Base-by-base conservation (phyloP, 495 filamentous ascomycete genomes). In the Xylaria scruposa region DNA sequence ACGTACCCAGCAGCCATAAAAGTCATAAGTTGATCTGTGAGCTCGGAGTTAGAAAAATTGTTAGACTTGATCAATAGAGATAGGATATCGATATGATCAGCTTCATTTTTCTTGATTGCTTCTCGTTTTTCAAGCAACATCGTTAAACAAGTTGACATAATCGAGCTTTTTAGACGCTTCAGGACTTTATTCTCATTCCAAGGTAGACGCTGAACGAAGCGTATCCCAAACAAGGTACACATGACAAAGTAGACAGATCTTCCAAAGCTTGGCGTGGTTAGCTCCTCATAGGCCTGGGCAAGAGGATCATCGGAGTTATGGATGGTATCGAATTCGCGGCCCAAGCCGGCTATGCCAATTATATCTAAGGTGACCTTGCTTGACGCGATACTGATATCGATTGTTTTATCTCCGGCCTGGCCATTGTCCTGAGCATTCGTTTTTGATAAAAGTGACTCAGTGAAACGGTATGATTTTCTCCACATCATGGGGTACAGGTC, bases 11-110 rank as follows among this genome's bases (percentile, higher is more conserved):
- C 93, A 4, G 89, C 90, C 4, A 94, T 86, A 81, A 94, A 94
- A 5, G 92, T 95, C 91, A 95, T 93, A 75, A 93, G 85, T 75
- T 95, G 93, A 75, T 95, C 90, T 46, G 91, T 83, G 15, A 95
- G 86, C 46, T 90, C 88, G 24, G 91, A 90, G 49, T 93, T 90
- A 42, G 84, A 86, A 76, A 94, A 94, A 8, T 87, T 86, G 51
- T 88, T 90, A 47, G 87, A 89, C 58, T 89, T 83, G 33, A 95
- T 81, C 26, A 93, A 92, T 0, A 92, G 87, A 26, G 89, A 91
- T 71, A 94, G 81, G 65, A 95, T 93, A 72, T 95, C 93, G 24
- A 89, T 74, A 40, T 88, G 89, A 2, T 74, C 68, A 3, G 74
- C 67, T 60, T 88, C 81, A 13, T 80, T 79, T 17, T 58, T 58